Conservation (phyloP, 2,329 filamentous ascomycete species). For the Xylariomycetidae sp. region DNA sequence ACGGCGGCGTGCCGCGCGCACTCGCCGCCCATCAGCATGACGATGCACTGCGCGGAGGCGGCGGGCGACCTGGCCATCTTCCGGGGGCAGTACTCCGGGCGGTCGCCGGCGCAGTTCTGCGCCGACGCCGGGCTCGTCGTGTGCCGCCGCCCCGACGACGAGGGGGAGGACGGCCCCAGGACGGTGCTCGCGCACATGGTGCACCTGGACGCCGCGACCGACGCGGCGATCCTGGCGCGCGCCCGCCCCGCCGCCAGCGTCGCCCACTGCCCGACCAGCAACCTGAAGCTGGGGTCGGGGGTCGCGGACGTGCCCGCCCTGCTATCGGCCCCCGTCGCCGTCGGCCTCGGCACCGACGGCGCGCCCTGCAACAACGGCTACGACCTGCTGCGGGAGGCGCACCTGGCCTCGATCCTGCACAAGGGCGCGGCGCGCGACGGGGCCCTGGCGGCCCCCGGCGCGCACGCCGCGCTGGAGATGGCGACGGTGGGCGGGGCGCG, state of each 20-base stretch:
- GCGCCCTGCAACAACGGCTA: constrained; percentile 47
- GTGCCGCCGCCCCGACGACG: background rate
- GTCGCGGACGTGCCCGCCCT: constrained; percentile 41
- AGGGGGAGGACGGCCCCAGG: constrained; percentile 20
- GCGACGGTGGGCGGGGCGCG: constrained; percentile 44
- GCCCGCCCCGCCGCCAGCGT: constrained; percentile 35
- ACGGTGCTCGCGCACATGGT: constrained; percentile 48
- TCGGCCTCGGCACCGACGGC: constrained; percentile 45
- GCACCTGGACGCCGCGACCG: constrained; percentile 37
- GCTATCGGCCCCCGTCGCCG: constrained; percentile 33
- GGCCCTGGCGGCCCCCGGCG: constrained; percentile 30
- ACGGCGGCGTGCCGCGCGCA: constrained; percentile 32
- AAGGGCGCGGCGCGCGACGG: constrained; percentile 36
- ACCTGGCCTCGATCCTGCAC: constrained; percentile 43
- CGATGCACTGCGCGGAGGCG: constrained; percentile 41
- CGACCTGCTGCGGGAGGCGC: constrained; percentile 48
- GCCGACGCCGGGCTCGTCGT: constrained; percentile 28
- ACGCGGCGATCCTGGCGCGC: constrained; percentile 32
- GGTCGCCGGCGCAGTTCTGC: constrained; percentile 39
- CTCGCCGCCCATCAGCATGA: constrained; percentile 32
- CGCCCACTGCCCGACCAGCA: constrained; percentile 45
- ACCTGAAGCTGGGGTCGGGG: constrained; percentile 46
- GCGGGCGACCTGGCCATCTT: constrained; percentile 32
- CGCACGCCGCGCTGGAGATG: constrained; percentile 42
- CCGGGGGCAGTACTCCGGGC: constrained; percentile 30